Evolutionary conservation across 1,284 basidiomycete species (phyloP), one percentile per base, ranked within the genome.

Genomic region (Trametes pubescens): DNA sequence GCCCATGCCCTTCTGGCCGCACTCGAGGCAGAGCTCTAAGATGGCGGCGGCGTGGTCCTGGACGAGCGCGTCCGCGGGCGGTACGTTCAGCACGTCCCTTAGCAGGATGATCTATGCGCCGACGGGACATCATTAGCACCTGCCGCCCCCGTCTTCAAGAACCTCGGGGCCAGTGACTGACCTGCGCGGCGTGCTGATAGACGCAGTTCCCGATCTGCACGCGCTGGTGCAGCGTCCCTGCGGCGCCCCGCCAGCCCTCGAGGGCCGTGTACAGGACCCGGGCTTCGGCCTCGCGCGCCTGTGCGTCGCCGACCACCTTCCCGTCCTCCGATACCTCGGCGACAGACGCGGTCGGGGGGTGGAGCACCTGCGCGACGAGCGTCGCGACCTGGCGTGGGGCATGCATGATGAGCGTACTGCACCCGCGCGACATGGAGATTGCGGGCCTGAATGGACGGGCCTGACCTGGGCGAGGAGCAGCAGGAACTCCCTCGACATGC

Each of bases 51-150:
- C 73, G 59, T 72, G 76, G 34, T 69, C 70, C 65, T 82, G 81
- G 22, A 82, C 80, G 34, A 77, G 70, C 35, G 72, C 68, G 70
- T 81, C 79, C 40, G 72, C 72, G 26, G 78, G 73, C 21, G 73
- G 65, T 58, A 78, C 75, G 43, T 78, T 73, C 66, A 80, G 81
- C 24, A 84, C 78, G 61, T 80, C 81, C 43, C 80, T 75, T 16
- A 83, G 76, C 29, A 84, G 75, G 57, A 82, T 72, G 65, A 82
- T 82, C 82, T 82, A 48, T 61, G 34, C 38, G 26, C 59, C 66
- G 59, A 35, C 56, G 57, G 60, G 32, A 24, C 60, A 61, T 61
- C 60, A 51, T 38, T 57, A 53, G 44, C 24, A 43, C 56, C 18
- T 46, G 53, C 59, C 57, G 53, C 55, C 57, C 62, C 22, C 2